Conservation (phyloP, 169 alveolate species). For the Miamiensis avidus region DNA sequence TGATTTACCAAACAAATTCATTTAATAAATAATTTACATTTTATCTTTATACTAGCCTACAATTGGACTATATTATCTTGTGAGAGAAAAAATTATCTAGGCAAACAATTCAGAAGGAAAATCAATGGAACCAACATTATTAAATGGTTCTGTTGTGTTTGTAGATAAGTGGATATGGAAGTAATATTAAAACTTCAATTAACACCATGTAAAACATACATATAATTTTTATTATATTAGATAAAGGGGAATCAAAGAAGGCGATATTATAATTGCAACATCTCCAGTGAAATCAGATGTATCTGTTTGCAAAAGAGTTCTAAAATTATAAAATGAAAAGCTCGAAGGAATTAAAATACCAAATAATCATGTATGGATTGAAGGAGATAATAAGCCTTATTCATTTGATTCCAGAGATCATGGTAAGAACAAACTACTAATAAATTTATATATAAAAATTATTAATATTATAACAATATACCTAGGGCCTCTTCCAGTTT, state of each 20-base stretch:
- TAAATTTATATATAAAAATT: too few relatives aligned
- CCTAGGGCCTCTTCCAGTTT: constrained; percentile 35
- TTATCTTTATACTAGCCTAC: constrained; percentile 14
- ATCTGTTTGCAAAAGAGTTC: constrained; percentile 49
- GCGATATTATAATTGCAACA: constrained; percentile 49
- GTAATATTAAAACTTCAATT: too few relatives aligned
- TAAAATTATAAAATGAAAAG: constrained; percentile 30
- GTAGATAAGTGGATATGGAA: constrained; percentile 9
- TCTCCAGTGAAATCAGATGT: constrained; percentile 54
- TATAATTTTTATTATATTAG: background rate
- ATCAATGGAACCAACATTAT: constrained; percentile 44
- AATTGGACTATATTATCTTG: constrained; percentile 9
- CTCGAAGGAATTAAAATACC: constrained; percentile 27
- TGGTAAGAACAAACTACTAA: constrained; percentile 22
- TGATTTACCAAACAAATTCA: too few relatives aligned
- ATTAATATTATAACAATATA: too few relatives aligned
- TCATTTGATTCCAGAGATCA: constrained; percentile 58
- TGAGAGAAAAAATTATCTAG: constrained; percentile 2
- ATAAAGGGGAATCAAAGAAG: constrained; percentile 12
- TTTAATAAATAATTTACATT: too few relatives aligned
- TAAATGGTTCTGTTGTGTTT: constrained; percentile 10
- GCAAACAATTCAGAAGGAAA: constrained; percentile 19
- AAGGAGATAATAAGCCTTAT: constrained; percentile 57
- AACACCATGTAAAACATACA: background rate
- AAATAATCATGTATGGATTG: constrained; percentile 58